These are phyloP conservation scores for Pseudocercospora vitis DNA, from an alignment of 2,329 filamentous ascomycete species.

Conservation along the genomic window DNA sequence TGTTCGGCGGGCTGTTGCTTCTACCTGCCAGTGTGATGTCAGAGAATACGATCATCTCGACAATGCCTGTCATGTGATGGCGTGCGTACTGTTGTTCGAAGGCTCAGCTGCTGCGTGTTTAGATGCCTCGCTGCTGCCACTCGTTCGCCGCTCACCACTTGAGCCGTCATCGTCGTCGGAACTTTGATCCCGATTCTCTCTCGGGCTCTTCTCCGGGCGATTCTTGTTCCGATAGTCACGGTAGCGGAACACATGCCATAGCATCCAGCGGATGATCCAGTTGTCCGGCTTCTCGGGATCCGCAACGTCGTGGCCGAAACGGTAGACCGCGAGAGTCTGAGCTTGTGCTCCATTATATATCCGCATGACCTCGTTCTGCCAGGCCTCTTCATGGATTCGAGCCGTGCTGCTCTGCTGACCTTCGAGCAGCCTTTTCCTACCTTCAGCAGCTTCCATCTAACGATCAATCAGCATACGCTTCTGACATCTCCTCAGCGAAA, in stretches of 20 bases:
- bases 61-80: slow-evolving; percentile 1
- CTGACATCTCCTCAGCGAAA: not conserved
- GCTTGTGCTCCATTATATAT: slow-evolving; percentile 42
- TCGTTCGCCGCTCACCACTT: not conserved
- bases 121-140: slow-evolving; percentile 9
- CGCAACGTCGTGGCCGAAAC: slow-evolving; percentile 41
- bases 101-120: slow-evolving; percentile 7
- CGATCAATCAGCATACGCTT: not conserved
- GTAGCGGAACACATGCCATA: slow-evolving; percentile 52
- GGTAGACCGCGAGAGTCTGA: slow-evolving; percentile 43
- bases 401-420: slow-evolving; percentile 40
- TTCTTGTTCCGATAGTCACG: slow-evolving; percentile 42
- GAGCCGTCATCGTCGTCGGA: slow-evolving; percentile 12
- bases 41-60: not conserved
- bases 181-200: slow-evolving; percentile 1
- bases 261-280: slow-evolving; percentile 51
- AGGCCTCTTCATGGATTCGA: slow-evolving; percentile 48
- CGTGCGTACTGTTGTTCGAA: slow-evolving; percentile 5
- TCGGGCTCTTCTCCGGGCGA: slow-evolving; percentile 19
- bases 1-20: slow-evolving; percentile 1
- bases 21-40: not conserved
- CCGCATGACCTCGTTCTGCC: slow-evolving; percentile 43
- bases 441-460: slow-evolving; percentile 43
- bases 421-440: slow-evolving; percentile 42
- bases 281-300: slow-evolving; percentile 44